A percentile compares a stretch with the other conserved stretches of the same genome.
phyloP scores from a whole-genome alignment of 116 monocot genomes.

The Trichopus zeylanicus region DNA sequence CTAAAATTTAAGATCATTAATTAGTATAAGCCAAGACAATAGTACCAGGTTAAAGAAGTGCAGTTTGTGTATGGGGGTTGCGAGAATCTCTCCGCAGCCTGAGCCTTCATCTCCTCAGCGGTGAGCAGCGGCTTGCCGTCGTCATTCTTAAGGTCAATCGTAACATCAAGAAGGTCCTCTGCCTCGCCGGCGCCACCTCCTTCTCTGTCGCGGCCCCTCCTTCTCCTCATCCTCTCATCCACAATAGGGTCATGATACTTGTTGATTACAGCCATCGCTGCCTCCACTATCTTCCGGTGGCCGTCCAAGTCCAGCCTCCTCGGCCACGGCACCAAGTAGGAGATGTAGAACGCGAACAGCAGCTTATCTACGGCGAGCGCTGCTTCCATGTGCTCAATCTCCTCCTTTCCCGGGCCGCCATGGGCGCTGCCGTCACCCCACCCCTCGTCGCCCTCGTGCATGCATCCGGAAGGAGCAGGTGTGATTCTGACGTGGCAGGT shows the following conservation, averaged over 20 bases:
- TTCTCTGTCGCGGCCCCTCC: slow-evolving; percentile 11
- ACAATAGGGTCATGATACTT: slow-evolving; percentile 32
- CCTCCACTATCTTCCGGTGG: slow-evolving; percentile 23
- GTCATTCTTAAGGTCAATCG: slow-evolving; percentile 10
- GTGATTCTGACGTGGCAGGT: neutral
- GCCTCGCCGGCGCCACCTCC: neutral
- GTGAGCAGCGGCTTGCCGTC: slow-evolving; percentile 19
- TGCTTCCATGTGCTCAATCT: slow-evolving; percentile 14
- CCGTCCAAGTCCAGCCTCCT: slow-evolving; percentile 23
- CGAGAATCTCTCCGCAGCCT: slow-evolving; percentile 3
- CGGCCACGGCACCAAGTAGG: slow-evolving; percentile 26
- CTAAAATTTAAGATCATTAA: no score
- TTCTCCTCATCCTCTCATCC: slow-evolving; percentile 16
- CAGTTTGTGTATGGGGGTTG: no score
- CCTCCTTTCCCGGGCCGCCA: slow-evolving; percentile 14
- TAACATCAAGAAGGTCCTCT: slow-evolving; percentile 21
- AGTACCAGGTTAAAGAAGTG: no score
- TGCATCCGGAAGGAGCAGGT: neutral
- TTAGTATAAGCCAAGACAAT: no score
- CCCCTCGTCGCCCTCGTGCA: slow-evolving; percentile 15
- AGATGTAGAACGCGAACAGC: slow-evolving; percentile 15
- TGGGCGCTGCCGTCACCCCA: neutral
- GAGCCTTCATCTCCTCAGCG: slow-evolving; percentile 40
- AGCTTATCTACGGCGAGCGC: slow-evolving; percentile 7
- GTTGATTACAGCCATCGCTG: neutral